phyloP scores from a whole-genome alignment of 73 alveolate species.

The Paraurostyla sp. region DNA sequence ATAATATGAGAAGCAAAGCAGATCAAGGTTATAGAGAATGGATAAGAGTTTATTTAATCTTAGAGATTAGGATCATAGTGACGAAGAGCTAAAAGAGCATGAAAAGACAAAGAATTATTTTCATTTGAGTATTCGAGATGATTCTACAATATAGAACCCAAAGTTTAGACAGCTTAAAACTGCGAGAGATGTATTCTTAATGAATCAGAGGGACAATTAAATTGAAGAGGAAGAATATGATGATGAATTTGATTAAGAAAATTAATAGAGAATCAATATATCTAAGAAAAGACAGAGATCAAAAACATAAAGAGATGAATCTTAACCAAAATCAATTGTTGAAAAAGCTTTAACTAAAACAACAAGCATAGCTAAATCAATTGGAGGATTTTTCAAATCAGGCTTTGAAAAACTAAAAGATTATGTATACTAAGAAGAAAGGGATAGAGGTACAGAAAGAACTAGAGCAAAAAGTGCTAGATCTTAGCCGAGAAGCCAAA shows the following conservation, averaged over 20 bases:
- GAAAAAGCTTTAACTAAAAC: slow-evolving; percentile 41
- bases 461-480: slow-evolving; percentile 38
- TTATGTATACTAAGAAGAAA: slow-evolving; percentile 27
- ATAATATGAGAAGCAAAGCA: not conserved
- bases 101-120: slow-evolving; percentile 21
- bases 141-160: not conserved
- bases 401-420: slow-evolving; percentile 3
- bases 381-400: slow-evolving; percentile 21
- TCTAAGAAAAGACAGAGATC: not conserved
- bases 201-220: not conserved
- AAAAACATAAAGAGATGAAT: not conserved
- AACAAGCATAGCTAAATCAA: not conserved
- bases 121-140: slow-evolving; percentile 37
- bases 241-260: slow-evolving; percentile 1
- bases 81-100: not conserved
- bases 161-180: not conserved
- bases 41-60: not conserved
- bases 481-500: not conserved
- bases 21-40: not conserved
- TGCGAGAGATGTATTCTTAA: slow-evolving; percentile 30
- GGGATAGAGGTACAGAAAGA: not conserved
- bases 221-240: slow-evolving; percentile 38
- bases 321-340: slow-evolving; percentile 3
- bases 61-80: not conserved
- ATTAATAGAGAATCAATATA: not conserved